These are phyloP conservation scores for Tolypocladium amazonense DNA, from an alignment of 2,329 filamentous ascomycete species.

Conservation along the genomic window DNA sequence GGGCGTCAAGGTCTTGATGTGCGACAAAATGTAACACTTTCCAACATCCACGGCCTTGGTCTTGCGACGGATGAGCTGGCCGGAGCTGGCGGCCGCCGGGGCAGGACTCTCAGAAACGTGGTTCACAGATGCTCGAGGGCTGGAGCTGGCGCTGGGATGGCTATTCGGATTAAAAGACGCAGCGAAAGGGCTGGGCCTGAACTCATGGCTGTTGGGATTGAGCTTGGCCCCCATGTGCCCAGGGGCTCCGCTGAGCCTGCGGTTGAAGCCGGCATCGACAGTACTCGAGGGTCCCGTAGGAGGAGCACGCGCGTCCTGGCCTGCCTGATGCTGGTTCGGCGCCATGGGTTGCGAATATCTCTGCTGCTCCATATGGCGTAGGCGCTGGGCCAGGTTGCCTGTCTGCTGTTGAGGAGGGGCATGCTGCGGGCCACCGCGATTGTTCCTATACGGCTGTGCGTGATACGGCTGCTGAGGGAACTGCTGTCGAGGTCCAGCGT, in stretches of 20 bases:
- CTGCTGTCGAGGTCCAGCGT: slow-evolving; percentile 35
- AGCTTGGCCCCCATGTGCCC: slow-evolving; percentile 44
- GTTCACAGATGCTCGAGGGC: slow-evolving; percentile 54
- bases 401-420: slow-evolving; percentile 28
- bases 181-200: slow-evolving; percentile 75
- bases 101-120: slow-evolving; percentile 25
- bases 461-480: slow-evolving; percentile 37
- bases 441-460: slow-evolving; percentile 35
- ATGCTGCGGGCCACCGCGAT: slow-evolving; percentile 33
- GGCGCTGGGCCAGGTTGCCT: slow-evolving; percentile 37
- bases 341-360: slow-evolving; percentile 33
- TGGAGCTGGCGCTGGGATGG: slow-evolving; percentile 57
- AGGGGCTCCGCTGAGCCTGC: slow-evolving; percentile 40
- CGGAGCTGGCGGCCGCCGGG: slow-evolving; percentile 11
- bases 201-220: slow-evolving; percentile 63
- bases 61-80: slow-evolving; percentile 57
- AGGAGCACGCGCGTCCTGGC: slow-evolving; percentile 58
- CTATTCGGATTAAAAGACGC: slow-evolving; percentile 67
- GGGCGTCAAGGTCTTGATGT: slow-evolving; percentile 43
- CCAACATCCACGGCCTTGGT: slow-evolving; percentile 60
- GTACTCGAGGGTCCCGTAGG: slow-evolving; percentile 61
- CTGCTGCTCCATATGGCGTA: slow-evolving; percentile 41
- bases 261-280: slow-evolving; percentile 39
- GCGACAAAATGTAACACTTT: slow-evolving; percentile 48
- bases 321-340: slow-evolving; percentile 38